Conservation (phyloP, 371 early-diverging fungal species). For the Capillidium heterosporum region DNA sequence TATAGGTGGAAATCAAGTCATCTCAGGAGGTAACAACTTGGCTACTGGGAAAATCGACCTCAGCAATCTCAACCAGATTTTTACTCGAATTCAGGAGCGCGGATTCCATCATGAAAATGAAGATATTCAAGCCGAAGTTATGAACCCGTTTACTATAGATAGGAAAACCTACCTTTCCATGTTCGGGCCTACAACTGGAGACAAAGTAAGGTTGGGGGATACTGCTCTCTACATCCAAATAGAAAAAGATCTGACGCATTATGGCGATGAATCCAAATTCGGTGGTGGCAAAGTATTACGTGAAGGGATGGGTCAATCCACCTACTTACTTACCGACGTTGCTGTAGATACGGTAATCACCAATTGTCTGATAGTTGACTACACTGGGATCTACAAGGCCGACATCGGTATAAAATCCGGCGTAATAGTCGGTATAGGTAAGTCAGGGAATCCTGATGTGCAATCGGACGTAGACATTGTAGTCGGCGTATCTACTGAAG, state of each 20-base stretch:
- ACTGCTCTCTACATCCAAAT: constrained; percentile 67
- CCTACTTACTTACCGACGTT: constrained; percentile 35
- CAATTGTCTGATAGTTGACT: constrained; percentile 78
- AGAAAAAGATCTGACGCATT: constrained; percentile 68
- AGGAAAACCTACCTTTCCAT: constrained; percentile 64
- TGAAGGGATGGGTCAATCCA: constrained; percentile 85
- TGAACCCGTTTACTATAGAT: constrained; percentile 34
- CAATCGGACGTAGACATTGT: constrained; percentile 74
- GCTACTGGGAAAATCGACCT: constrained; percentile 52
- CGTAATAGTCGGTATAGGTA: constrained; percentile 73
- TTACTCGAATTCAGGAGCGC: constrained; percentile 16
- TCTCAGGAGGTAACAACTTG: constrained; percentile 67
- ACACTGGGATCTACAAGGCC: constrained; percentile 88
- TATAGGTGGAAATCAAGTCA: constrained; percentile 61
- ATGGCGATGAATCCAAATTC: constrained; percentile 85
- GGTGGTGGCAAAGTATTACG: constrained; percentile 73
- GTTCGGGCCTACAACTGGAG: constrained; percentile 84
- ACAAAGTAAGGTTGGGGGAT: constrained; percentile 69
- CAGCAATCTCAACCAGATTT: constrained; percentile 18
- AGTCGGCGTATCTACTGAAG: constrained; percentile 76
- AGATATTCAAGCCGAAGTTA: constrained; percentile 12
- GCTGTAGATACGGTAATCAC: constrained; percentile 86
- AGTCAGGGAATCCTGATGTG: constrained; percentile 92
- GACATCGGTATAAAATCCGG: constrained; percentile 84
- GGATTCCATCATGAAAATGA: constrained; percentile 41